These are phyloP conservation scores for Linnemannia hyalina DNA, from an alignment of 192 early-diverging fungal genomes.

Conservation along the genomic window DNA sequence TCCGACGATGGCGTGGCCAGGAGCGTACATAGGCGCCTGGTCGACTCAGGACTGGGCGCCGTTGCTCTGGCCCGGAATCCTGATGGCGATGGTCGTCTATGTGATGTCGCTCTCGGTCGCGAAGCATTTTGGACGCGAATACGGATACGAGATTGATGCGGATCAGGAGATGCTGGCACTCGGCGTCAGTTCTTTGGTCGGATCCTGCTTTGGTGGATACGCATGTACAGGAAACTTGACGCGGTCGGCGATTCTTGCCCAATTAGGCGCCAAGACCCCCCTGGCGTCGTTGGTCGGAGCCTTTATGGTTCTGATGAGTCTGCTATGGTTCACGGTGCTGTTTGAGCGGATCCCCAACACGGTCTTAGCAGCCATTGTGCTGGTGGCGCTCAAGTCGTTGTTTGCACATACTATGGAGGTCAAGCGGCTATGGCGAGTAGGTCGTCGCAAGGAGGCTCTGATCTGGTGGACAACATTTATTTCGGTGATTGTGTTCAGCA, in stretches of 20 bases:
- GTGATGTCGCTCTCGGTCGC: slow-evolving; percentile 57
- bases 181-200: slow-evolving; percentile 40
- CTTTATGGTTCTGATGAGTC: slow-evolving; percentile 37
- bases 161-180: slow-evolving; percentile 57
- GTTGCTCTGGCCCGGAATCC: slow-evolving; percentile 41
- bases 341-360: slow-evolving; percentile 52
- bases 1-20: slow-evolving; percentile 35
- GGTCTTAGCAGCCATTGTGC: slow-evolving; percentile 49
- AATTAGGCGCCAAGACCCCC: slow-evolving; percentile 41
- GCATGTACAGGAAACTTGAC: slow-evolving; percentile 49
- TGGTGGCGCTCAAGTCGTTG: slow-evolving; percentile 40
- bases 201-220: slow-evolving; percentile 55
- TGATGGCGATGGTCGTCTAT: slow-evolving; percentile 54
- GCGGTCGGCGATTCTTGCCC: slow-evolving; percentile 41
- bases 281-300: slow-evolving; percentile 42
- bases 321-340: slow-evolving; percentile 49
- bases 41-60: slow-evolving; percentile 9
- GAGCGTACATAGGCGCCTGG: slow-evolving; percentile 13
- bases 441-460: slow-evolving; percentile 41
- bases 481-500: slow-evolving; percentile 41
- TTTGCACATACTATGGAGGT: slow-evolving; percentile 39
- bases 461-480: slow-evolving; percentile 54
- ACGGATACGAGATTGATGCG: slow-evolving; percentile 52
- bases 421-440: slow-evolving; percentile 40
- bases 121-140: slow-evolving; percentile 48